These are phyloP conservation scores for Debaryomyces coudertii DNA, from an alignment of 1,139 yeast species.

Conservation along the genomic window DNA sequence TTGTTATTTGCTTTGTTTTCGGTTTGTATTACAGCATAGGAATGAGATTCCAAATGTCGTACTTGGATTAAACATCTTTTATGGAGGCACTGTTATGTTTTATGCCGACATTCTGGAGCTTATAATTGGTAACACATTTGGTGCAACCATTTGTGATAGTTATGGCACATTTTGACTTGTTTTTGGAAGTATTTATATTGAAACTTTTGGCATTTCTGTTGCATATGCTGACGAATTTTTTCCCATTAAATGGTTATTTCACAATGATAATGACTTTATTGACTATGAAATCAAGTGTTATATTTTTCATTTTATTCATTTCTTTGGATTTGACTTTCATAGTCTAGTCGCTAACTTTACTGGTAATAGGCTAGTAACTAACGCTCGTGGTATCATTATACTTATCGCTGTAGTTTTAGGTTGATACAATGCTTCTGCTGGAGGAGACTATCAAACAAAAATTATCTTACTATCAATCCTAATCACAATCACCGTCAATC, in stretches of 20 bases:
- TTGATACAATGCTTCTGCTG: constrained; percentile 82
- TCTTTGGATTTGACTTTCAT: constrained; percentile 37
- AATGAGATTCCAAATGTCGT: constrained; percentile 53
- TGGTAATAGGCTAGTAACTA: constrained; percentile 33
- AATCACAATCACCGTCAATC: constrained; percentile 9
- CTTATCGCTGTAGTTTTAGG: constrained; percentile 68
- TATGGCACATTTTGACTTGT: constrained; percentile 44
- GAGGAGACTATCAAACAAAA: constrained; percentile 67
- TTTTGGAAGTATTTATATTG: constrained; percentile 38
- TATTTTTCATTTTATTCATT: constrained; percentile 34
- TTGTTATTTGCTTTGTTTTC: constrained; percentile 36
- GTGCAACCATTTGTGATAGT: constrained; percentile 38
- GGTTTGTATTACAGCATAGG: constrained; percentile 56
- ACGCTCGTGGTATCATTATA: constrained; percentile 76
- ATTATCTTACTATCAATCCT: constrained; percentile 39
- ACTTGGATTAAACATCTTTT: constrained; percentile 54
- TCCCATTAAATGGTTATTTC: constrained; percentile 43
- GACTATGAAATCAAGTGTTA: constrained; percentile 38
- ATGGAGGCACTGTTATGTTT: constrained; percentile 44
- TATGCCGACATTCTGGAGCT: constrained; percentile 53
- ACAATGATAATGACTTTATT: constrained; percentile 34
- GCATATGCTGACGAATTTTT: constrained; percentile 32
- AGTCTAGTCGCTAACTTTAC: constrained; percentile 37
- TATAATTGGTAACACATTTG: constrained; percentile 36
- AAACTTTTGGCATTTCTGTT: constrained; percentile 34